Evolutionary conservation across 805 yeast genomes (phyloP), one percentile per base, ranked within the genome.

Genomic region (Nakazawaea sp.): DNA sequence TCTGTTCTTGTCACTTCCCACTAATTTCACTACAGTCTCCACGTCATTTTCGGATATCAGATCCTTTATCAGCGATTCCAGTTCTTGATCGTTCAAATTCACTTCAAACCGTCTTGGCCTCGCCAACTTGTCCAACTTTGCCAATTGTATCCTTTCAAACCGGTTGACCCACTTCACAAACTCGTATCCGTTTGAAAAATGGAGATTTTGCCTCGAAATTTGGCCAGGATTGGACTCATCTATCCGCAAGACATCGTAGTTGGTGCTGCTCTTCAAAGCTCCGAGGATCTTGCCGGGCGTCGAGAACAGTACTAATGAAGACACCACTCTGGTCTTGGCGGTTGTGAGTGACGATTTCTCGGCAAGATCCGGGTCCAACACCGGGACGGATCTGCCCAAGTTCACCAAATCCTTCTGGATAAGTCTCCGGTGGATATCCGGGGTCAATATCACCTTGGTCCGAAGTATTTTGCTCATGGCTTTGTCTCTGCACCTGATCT

Each of bases 361-460:
- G 23, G 28, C 7, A 13, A 9, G 11, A 10, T 27, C 15, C 24
- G 9, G 5, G 5, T 30, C 24, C 5, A 18, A 18, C 23, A 6
- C 4, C 7, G 32, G 32, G 18, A 30, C 19, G 10, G 18, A 5
- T 12, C 12, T 16, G 9, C 27, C 16, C 8, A 37, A 13, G 27
- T 37, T 37, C 11, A 12, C 8, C n/a, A 37, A 11, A 18, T 37
- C 40, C 17, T 37, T 37, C 11, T 17, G 12, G 11, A 36, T 9
- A 17, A 36, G 17, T 27, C 40, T 30, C 27, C 29, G 18, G 23
- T 30, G 40, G 27, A 36, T 31, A 30, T 36, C 40, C 3, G 40
- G 40, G 6, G 35, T 23, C 11, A 36, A 10, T 3, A 36, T 16
- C n/a, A n/a, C n/a, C n/a, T n/a, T n/a, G n/a, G n/a, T n/a, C n/a